phyloP scores from a whole-genome alignment of 306 rosid genomes.

The Cyamopsis tetragonoloba region DNA sequence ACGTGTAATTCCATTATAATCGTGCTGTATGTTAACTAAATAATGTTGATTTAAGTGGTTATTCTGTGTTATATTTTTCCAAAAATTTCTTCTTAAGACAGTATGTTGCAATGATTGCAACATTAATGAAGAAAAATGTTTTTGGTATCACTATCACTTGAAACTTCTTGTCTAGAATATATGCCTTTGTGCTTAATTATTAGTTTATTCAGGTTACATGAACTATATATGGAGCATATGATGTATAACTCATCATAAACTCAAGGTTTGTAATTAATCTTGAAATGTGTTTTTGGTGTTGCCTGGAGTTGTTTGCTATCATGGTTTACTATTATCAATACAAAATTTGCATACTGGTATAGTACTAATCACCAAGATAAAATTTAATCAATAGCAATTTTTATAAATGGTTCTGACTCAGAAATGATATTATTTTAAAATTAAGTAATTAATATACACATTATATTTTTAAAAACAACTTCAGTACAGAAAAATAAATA shows the following conservation, averaged over 20 bases:
- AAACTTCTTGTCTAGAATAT: background rate
- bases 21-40: too few relatives aligned
- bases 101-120: background rate
- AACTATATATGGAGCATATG: background rate
- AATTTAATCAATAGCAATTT: too few relatives aligned
- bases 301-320: background rate
- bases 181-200: background rate
- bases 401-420: too few relatives aligned
- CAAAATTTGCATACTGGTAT: too few relatives aligned
- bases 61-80: background rate
- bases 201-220: background rate
- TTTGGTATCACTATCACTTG: background rate
- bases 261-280: background rate
- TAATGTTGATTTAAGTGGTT: background rate
- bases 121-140: background rate
- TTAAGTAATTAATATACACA: too few relatives aligned
- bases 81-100: background rate
- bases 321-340: too few relatives aligned
- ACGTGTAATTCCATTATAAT: too few relatives aligned
- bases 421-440: too few relatives aligned
- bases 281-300: background rate
- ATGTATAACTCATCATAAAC: background rate
- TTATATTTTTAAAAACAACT: background rate
- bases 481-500: background rate
- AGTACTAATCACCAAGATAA: too few relatives aligned